phyloP scores from a whole-genome alignment of 257 asterid species.

The Fraxinus americana region DNA sequence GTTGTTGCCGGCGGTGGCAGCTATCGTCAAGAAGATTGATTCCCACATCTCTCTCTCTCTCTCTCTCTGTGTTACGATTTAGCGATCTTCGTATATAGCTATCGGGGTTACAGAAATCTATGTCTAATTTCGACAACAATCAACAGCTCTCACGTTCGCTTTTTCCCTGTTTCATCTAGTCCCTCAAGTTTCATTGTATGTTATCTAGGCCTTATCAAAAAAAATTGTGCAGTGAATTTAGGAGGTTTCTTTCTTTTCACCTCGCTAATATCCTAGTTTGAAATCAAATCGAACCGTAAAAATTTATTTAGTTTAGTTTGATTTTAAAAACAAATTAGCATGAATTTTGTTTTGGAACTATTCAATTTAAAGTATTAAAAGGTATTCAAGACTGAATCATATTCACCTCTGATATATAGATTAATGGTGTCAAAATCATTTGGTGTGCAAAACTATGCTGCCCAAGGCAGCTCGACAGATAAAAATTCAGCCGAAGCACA shows the following conservation, averaged over 20 bases:
- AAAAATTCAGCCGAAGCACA: too few relatives aligned
- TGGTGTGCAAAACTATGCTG: too few relatives aligned
- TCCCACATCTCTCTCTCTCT: constrained; percentile 28
- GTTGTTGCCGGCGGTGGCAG: constrained; percentile 98
- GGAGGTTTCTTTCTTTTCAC: too few relatives aligned
- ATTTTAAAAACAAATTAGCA: too few relatives aligned
- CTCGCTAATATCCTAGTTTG: too few relatives aligned
- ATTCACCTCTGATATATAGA: too few relatives aligned
- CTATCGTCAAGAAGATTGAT: constrained; percentile 78
- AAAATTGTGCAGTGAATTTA: background rate
- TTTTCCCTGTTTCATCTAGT: background rate
- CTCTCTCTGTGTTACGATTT: background rate
- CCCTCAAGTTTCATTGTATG: background rate
- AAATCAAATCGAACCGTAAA: too few relatives aligned
- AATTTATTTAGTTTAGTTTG: too few relatives aligned
- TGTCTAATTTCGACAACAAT: background rate
- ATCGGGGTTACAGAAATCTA: background rate
- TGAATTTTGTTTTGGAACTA: too few relatives aligned
- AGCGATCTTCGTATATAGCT: background rate
- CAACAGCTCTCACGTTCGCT: background rate
- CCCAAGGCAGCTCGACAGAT: background rate
- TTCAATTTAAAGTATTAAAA: too few relatives aligned
- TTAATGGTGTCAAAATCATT: too few relatives aligned
- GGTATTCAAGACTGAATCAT: too few relatives aligned
- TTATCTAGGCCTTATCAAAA: background rate